Conservation (phyloP, 2,329 filamentous ascomycete genomes). For the Trichoderma sp. region DNA sequence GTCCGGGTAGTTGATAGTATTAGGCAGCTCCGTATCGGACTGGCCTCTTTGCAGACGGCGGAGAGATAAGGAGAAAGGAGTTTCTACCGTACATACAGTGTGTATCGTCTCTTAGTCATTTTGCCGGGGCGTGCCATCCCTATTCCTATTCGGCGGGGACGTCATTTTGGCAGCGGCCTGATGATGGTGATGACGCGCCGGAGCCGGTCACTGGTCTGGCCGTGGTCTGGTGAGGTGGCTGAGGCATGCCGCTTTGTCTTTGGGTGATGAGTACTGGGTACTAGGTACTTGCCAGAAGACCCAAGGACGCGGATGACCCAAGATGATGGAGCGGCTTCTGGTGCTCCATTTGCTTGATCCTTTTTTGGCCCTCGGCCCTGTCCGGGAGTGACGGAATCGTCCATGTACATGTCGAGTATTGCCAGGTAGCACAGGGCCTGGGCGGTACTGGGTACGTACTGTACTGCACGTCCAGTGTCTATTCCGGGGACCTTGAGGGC, state of each 20-base stretch:
- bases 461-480: no score
- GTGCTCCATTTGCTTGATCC: neutral
- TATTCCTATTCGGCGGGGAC: slow-evolving; percentile 13
- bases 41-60: no score
- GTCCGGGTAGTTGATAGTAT: neutral
- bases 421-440: neutral
- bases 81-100: neutral
- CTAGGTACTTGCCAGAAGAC: neutral
- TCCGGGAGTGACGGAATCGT: neutral
- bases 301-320: neutral
- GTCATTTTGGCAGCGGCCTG: slow-evolving; percentile 17
- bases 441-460: neutral
- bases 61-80: slow-evolving; percentile 13
- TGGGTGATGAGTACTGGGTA: neutral
- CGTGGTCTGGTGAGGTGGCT: slow-evolving; percentile 18
- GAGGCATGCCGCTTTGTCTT: neutral
- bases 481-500: no score
- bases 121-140: neutral
- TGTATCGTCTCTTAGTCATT: neutral
- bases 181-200: slow-evolving; percentile 20
- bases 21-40: neutral
- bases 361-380: neutral
- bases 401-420: neutral
- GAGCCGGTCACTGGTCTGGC: slow-evolving; percentile 15
- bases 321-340: neutral